Evolutionary conservation across 2,329 filamentous ascomycete genomes (phyloP).

Genomic region (Mollisiaceae sp.): DNA sequence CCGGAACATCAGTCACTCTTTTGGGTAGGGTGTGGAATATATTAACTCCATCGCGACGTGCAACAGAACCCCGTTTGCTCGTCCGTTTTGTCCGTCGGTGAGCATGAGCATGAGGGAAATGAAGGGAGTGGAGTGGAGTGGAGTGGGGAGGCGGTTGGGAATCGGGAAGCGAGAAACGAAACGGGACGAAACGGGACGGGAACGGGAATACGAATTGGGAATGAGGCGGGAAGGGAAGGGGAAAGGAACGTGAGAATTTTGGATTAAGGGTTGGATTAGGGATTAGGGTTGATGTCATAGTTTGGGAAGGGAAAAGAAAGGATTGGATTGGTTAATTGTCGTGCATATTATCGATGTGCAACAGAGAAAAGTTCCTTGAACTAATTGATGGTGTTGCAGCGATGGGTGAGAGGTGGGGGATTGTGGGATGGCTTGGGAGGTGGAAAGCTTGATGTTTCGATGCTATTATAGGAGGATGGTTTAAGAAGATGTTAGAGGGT

Average conservation of each 20-base stretch:
- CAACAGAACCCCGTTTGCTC: background rate
- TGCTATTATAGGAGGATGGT: background rate
- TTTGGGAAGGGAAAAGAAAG: background rate
- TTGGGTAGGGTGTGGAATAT: background rate
- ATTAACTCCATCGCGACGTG: background rate
- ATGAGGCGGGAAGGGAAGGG: background rate
- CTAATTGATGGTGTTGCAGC: background rate
- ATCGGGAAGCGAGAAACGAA: background rate
- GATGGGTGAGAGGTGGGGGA: background rate
- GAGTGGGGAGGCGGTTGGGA: background rate
- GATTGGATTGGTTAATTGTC: background rate
- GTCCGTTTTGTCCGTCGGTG: too few relatives aligned
- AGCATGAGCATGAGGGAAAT: background rate
- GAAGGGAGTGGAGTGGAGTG: background rate
- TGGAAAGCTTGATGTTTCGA: background rate
- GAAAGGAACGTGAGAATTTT: too few relatives aligned
- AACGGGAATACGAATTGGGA: background rate
- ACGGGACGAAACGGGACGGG: too few relatives aligned
- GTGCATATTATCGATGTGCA: background rate
- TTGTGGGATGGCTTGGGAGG: background rate
- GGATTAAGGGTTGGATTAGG: too few relatives aligned
- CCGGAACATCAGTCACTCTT: background rate
- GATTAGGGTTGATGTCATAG: background rate
- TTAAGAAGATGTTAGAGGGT: too few relatives aligned
- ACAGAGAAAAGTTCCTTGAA: too few relatives aligned